Percentiles rank a stretch among this genome's conserved stretches.
phyloP scores from a whole-genome alignment of 1,284 basidiomycete genomes.

The Puccinia hordei region DNA sequence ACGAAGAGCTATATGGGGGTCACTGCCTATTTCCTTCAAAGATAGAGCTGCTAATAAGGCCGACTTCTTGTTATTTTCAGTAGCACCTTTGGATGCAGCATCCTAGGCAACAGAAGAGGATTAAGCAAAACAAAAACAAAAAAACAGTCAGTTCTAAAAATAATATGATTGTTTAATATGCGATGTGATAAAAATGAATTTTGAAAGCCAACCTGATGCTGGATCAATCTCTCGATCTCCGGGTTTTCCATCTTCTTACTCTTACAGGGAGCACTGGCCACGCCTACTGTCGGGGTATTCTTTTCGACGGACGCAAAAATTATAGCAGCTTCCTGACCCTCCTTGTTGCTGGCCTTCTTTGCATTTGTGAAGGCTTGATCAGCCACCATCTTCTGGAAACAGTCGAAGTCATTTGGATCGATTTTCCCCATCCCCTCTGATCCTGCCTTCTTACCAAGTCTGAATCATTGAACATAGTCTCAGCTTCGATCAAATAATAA shows the following conservation, averaged over 20 bases:
- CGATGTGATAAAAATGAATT: background rate
- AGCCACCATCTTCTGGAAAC: conserved; percentile 33
- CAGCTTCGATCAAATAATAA: background rate
- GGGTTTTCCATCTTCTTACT: conserved; percentile 11
- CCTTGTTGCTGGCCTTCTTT: conserved; percentile 67
- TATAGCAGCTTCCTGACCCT: conserved; percentile 67
- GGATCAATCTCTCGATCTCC: conserved; percentile 28
- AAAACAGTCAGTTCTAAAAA: background rate
- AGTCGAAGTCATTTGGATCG: conserved; percentile 10
- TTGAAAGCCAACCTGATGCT: conserved; percentile 33
- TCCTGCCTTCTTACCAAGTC: conserved; percentile 13
- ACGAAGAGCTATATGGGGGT: conserved; percentile 4
- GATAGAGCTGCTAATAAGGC: conserved; percentile 21
- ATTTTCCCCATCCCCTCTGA: conserved; percentile 16
- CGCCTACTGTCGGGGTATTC: conserved; percentile 67
- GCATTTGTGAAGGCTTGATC: conserved; percentile 55
- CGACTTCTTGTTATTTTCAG: conserved; percentile 27
- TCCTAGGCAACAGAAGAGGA: background rate
- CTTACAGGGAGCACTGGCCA: conserved; percentile 9
- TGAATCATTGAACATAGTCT: background rate
- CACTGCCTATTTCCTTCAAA: conserved; percentile 21
- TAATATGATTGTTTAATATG: background rate
- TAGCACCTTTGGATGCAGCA: conserved; percentile 16
- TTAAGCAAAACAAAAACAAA: too few species aligned
- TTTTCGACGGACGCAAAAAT: conserved; percentile 71